A percentile compares a stretch with the other conserved stretches of the same genome.
phyloP scores from a whole-genome alignment of 2,329 filamentous ascomycete species.

The Microsporum audouinii region DNA sequence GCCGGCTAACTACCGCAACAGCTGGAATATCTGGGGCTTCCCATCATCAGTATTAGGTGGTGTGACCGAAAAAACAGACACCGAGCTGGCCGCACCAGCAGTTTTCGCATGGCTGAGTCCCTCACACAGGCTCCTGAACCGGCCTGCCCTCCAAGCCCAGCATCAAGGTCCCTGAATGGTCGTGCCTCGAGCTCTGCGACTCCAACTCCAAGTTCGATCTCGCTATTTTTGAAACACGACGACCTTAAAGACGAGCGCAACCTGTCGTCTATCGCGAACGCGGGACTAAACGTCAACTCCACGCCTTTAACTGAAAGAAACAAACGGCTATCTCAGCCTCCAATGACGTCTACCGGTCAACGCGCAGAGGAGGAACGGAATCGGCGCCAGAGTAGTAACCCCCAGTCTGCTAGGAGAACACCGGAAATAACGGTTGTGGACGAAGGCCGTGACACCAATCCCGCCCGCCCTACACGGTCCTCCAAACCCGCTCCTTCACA shows the following conservation, averaged over 20 bases:
- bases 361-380: constrained; percentile 24
- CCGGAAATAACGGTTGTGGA: constrained; percentile 15
- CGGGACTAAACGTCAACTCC: constrained; percentile 28
- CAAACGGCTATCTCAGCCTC: constrained; percentile 22
- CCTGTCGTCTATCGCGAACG: constrained; percentile 33
- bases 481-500: constrained; percentile 38
- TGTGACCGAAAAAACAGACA: constrained; percentile 1
- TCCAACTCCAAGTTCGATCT: constrained; percentile 24
- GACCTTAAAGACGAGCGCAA: constrained; percentile 26
- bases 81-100: constrained; percentile 10
- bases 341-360: constrained; percentile 26
- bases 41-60: background rate
- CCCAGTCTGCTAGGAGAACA: background rate
- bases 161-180: constrained; percentile 22
- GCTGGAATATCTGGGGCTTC: background rate
- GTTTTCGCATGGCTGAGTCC: constrained; percentile 34
- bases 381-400: constrained; percentile 10
- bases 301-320: constrained; percentile 27
- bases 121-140: constrained; percentile 33
- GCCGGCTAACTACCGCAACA: background rate
- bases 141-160: constrained; percentile 27
- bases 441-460: constrained; percentile 24
- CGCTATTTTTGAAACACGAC: constrained; percentile 26
- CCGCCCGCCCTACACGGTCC: constrained; percentile 15
- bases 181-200: constrained; percentile 24